Evolutionary conservation across 2,329 filamentous ascomycete genomes (phyloP).

Genomic region (Claviceps monticola): DNA sequence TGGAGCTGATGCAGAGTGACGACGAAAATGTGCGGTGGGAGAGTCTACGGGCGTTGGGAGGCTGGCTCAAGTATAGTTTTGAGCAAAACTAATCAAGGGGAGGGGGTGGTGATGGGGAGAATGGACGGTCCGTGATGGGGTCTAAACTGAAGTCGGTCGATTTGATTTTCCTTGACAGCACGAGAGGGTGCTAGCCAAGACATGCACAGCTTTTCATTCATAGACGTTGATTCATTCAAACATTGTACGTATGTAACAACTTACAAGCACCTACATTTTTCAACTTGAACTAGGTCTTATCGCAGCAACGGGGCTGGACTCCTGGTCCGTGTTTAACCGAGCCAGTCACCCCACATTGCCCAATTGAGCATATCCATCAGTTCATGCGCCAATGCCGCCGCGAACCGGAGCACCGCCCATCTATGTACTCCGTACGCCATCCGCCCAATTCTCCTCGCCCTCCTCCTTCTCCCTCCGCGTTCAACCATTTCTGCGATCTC

Average conservation of each 20-base stretch:
- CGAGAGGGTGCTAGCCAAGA: background rate
- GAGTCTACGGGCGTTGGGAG: slow-evolving; percentile 66
- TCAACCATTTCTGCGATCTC: too few relatives aligned
- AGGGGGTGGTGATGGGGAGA: background rate
- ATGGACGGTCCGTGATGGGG: background rate
- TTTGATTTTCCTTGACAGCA: background rate
- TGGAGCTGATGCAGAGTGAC: slow-evolving; percentile 84
- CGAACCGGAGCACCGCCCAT: too few relatives aligned
- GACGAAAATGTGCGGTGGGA: slow-evolving; percentile 90
- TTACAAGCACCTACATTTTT: background rate
- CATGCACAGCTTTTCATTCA: background rate
- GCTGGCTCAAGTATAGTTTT: slow-evolving; percentile 52
- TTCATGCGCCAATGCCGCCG: too few relatives aligned
- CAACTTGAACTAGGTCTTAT: background rate
- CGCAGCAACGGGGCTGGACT: too few relatives aligned
- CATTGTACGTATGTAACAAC: background rate
- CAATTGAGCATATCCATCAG: too few relatives aligned
- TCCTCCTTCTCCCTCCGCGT: too few relatives aligned
- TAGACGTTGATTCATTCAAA: background rate
- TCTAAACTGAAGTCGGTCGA: background rate
- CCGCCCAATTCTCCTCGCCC: too few relatives aligned
- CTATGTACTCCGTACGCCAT: too few relatives aligned
- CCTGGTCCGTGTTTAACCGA: too few relatives aligned
- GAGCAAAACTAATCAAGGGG: slow-evolving; percentile 22
- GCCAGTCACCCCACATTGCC: too few relatives aligned